Base-by-base conservation (phyloP, 371 early-diverging fungal genomes). In the Mucor circinelloides region DNA sequence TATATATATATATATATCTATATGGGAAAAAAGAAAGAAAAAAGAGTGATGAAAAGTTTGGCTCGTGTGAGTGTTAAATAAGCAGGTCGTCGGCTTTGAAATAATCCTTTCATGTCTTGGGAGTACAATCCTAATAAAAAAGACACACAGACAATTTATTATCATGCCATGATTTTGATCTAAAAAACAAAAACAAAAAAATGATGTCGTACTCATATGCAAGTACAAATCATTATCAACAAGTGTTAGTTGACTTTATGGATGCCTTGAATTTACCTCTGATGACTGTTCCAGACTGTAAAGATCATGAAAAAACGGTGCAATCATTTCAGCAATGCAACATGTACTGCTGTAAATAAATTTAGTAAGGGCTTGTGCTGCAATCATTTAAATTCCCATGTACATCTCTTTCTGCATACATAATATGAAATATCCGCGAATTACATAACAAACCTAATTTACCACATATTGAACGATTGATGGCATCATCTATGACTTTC, bases 1-100 rank as follows among this genome's bases (percentile, higher is more conserved):
- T 48, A 23, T 23, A 21, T 28, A 1, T n/a, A 9, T n/a, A n/a
- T n/a, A n/a, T n/a, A n/a, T n/a, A n/a, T 54, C 17, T 44, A 54
- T 38, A 40, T 34, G 23, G 38, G 57, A 50, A 66, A 68, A 50
- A 55, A 30, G 42, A 65, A 17, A 64, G 42, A 60, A 44, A 62
- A 69, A 42, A 52, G 46, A 60, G 40, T 27, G 28, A 34, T 34
- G n/a, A n/a, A 42, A 42, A 58, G 57, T 54, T 38, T 32, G 28
- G 34, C 17, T 13, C 25, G 38, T 46, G 46, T 48, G 48, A 48
- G 58, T 58, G 34, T 30, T 48, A 48, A 48, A 48, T 23, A 48
- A 23, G 48, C 48, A 48, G 23, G 48, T 48, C 48, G 48, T 48
- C 48, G 48, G 48, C 48, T 48, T 48, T 48, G 48, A 48, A 48